Conservation (phyloP, 1,284 basidiomycete species). For the Stygiomarasmius scandens region DNA sequence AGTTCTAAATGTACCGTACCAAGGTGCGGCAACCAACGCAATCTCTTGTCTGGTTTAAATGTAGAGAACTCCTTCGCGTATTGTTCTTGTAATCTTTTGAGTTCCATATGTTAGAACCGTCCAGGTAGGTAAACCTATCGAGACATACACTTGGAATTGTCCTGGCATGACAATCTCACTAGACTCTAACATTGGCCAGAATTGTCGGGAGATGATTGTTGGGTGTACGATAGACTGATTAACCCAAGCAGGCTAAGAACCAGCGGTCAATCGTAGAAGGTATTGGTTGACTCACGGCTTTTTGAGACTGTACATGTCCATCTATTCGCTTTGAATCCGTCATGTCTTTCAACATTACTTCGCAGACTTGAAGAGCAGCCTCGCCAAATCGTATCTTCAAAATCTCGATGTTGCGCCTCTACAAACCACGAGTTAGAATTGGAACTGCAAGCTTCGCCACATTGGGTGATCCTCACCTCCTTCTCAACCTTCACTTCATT, state of each 20-base stretch:
- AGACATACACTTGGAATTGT: conserved; percentile 73
- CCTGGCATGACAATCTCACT: conserved; percentile 80
- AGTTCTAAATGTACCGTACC: conserved; percentile 81
- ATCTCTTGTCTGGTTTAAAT: conserved; percentile 89
- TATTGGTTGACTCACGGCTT: conserved; percentile 51
- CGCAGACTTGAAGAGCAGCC: conserved; percentile 86
- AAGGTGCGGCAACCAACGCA: conserved; percentile 85
- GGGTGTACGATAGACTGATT: conserved; percentile 75
- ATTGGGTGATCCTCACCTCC: conserved; percentile 64
- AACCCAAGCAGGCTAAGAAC: background rate
- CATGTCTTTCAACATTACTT: conserved; percentile 96
- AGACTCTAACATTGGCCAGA: conserved; percentile 86
- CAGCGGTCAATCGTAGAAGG: conserved; percentile 2
- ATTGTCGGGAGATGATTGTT: conserved; percentile 88
- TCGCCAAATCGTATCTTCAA: conserved; percentile 94
- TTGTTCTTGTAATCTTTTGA: conserved; percentile 64
- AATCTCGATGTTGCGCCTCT: conserved; percentile 91
- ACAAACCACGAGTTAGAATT: background rate
- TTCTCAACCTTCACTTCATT: conserved; percentile 81
- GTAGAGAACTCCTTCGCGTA: conserved; percentile 78
- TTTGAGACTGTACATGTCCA: conserved; percentile 78
- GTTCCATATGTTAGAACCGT: background rate
- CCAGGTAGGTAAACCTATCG: conserved; percentile 3
- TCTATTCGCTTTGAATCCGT: conserved; percentile 90
- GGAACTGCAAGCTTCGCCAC: background rate